Percentiles rank a stretch among this genome's conserved stretches.
Evolutionary conservation across 169 alveolate species (phyloP).

Genomic region (Plasmodium billcollinsi): DNA sequence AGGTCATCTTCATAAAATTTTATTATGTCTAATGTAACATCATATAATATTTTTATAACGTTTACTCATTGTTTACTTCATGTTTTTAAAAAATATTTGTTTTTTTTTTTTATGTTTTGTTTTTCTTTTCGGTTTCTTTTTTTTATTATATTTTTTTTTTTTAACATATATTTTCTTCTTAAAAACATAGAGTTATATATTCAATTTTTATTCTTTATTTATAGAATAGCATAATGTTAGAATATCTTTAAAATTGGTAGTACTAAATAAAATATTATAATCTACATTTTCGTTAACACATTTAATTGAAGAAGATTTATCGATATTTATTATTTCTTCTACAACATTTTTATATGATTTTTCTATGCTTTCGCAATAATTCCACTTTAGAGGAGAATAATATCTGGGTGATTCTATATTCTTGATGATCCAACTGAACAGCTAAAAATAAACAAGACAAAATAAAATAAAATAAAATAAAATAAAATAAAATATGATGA

Average conservation of each 20-base stretch:
- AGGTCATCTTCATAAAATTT: too few species aligned
- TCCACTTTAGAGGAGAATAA: conserved; percentile 68
- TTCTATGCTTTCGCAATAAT: conserved; percentile 27
- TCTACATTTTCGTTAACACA: conserved; percentile 68
- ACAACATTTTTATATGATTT: conserved; percentile 33
- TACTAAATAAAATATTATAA: conserved; percentile 63
- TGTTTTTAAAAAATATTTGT: background rate
- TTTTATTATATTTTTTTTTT: background rate
- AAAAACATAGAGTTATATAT: background rate
- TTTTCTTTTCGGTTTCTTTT: background rate
- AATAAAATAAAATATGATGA: background rate
- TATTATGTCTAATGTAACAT: too few species aligned
- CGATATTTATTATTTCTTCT: conserved; percentile 32
- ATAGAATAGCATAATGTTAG: conserved; percentile 56
- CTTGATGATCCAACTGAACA: conserved; percentile 58
- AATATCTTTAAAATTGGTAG: conserved; percentile 57
- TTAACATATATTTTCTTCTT: background rate
- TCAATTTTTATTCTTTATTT: background rate
- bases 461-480: too few species aligned
- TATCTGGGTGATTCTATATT: conserved; percentile 71
- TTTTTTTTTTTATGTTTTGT: background rate
- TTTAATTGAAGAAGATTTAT: conserved; percentile 26
- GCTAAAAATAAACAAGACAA: conserved; percentile 28
- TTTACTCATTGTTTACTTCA: too few species aligned
- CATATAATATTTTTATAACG: too few species aligned